Evolutionary conservation across 2,329 filamentous ascomycete species (phyloP).

Genomic region (Arthrobotrys conoides): DNA sequence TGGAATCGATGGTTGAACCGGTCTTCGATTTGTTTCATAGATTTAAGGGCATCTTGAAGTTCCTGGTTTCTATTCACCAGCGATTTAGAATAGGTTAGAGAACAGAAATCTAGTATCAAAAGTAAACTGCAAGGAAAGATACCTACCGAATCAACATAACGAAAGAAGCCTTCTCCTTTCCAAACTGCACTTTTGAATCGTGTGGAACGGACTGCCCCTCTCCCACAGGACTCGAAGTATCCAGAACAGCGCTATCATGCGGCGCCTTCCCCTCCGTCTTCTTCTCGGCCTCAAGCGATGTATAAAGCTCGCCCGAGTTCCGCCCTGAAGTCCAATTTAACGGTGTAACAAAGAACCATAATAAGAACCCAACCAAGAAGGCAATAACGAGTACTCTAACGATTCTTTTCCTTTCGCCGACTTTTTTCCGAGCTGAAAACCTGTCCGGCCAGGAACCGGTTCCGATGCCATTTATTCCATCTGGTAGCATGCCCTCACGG

Average conservation of each 20-base stretch:
- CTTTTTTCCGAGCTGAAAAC: conserved; percentile 35
- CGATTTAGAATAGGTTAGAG: background rate
- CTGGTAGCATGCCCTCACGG: conserved; percentile 45
- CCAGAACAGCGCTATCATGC: conserved; percentile 13
- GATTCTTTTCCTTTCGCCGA: conserved; percentile 45
- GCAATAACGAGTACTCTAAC: conserved; percentile 36
- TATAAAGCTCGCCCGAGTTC: conserved; percentile 34
- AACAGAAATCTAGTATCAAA: too few relatives aligned
- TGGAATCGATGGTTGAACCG: conserved; percentile 64
- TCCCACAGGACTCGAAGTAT: background rate
- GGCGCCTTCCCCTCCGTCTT: conserved; percentile 21
- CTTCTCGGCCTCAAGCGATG: background rate
- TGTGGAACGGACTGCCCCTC: conserved; percentile 19
- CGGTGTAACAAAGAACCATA: conserved; percentile 54
- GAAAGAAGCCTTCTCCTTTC: conserved; percentile 63
- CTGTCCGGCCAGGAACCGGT: conserved; percentile 50
- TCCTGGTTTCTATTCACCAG: conserved; percentile 61
- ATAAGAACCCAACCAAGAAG: conserved; percentile 36
- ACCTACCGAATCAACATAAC: conserved; percentile 64
- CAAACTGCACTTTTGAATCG: conserved; percentile 55
- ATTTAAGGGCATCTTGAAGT: conserved; percentile 63
- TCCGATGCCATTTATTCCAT: conserved; percentile 55
- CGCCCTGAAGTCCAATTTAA: conserved; percentile 37
- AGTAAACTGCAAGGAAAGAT: background rate
- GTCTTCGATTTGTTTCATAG: conserved; percentile 64